A percentile compares a stretch with the other conserved stretches of the same genome.
Evolutionary conservation across 1,284 basidiomycete species (phyloP).

Genomic region (Bondarzewia mesenterica): DNA sequence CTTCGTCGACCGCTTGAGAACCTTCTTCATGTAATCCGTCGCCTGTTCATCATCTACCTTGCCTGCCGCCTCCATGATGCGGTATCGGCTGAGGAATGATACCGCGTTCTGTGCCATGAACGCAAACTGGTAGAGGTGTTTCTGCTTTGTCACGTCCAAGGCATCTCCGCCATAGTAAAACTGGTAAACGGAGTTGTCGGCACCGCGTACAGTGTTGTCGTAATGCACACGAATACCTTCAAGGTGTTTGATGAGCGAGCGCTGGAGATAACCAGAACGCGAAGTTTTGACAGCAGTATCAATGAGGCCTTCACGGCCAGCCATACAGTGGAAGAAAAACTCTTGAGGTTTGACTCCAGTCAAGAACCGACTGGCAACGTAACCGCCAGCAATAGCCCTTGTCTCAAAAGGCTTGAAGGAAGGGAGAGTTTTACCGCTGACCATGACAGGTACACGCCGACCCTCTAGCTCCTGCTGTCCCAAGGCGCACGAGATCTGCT

Average conservation of each 20-base stretch:
- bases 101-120: slow-evolving; percentile 87
- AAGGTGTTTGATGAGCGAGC: slow-evolving; percentile 97
- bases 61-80: slow-evolving; percentile 53
- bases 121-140: slow-evolving; percentile 86
- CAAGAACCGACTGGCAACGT: slow-evolving; percentile 98
- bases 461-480: slow-evolving; percentile 98
- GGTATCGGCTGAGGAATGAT: slow-evolving; percentile 72
- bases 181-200: slow-evolving; percentile 90
- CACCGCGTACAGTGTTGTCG: slow-evolving; percentile 96
- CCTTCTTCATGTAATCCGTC: slow-evolving; percentile 80
- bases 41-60: slow-evolving; percentile 68
- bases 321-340: slow-evolving; percentile 99
- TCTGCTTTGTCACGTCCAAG: slow-evolving; percentile 94
- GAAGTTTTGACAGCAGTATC: slow-evolving; percentile 99
- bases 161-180: slow-evolving; percentile 98
- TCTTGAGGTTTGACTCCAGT: slow-evolving; percentile 98
- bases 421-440: slow-evolving; percentile 96
- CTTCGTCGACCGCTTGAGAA: slow-evolving; percentile 63
- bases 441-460: slow-evolving; percentile 97
- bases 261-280: slow-evolving; percentile 96
- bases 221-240: slow-evolving; percentile 97
- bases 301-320: slow-evolving; percentile 96
- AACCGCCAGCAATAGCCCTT: slow-evolving; percentile 95
- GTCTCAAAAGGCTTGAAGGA: slow-evolving; percentile 98
- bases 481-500: slow-evolving; percentile 94